A percentile compares a stretch with the other conserved stretches of the same genome.
These are phyloP conservation scores for Myochromella boudieri DNA, from an alignment of 768 basidiomycete genomes.

Conservation along the genomic window DNA sequence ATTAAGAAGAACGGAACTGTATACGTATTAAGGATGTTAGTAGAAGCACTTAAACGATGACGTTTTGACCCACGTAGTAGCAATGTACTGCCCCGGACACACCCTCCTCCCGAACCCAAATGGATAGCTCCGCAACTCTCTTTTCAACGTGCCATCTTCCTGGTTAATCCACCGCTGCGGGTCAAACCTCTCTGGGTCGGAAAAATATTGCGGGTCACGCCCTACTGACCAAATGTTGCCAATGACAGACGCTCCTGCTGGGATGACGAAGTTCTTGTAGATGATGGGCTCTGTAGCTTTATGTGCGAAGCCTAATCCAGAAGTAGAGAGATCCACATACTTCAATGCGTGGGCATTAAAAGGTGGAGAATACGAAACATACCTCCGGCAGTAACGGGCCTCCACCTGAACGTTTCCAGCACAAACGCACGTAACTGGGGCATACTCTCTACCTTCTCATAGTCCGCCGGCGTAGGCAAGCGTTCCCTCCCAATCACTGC, in stretches of 20 bases:
- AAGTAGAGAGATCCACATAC: too few species aligned
- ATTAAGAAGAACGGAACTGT: constrained; percentile 64
- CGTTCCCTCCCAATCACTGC: constrained; percentile 46
- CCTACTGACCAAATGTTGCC: constrained; percentile 65
- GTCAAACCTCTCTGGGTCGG: constrained; percentile 57
- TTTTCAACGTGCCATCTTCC: constrained; percentile 44
- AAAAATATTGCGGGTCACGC: constrained; percentile 56
- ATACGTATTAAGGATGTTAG: too few species aligned
- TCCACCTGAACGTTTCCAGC: constrained; percentile 50
- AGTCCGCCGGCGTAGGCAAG: constrained; percentile 5
- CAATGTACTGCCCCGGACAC: constrained; percentile 67
- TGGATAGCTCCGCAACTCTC: constrained; percentile 50
- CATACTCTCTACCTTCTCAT: background rate
- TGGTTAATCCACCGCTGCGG: constrained; percentile 54
- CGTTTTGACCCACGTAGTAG: constrained; percentile 39
- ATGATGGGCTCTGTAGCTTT: constrained; percentile 62
- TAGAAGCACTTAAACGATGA: too few species aligned
- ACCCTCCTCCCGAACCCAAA: constrained; percentile 64
- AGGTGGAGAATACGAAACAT: too few species aligned
- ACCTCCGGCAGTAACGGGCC: constrained; percentile 51
- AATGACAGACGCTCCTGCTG: constrained; percentile 55
- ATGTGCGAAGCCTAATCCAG: too few species aligned
- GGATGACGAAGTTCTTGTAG: constrained; percentile 52
- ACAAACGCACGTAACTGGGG: constrained; percentile 49
- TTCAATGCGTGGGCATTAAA: too few species aligned